Evolutionary conservation across 129 eudicot genomes (phyloP).

Genomic region (Scalesia atractyloides): DNA sequence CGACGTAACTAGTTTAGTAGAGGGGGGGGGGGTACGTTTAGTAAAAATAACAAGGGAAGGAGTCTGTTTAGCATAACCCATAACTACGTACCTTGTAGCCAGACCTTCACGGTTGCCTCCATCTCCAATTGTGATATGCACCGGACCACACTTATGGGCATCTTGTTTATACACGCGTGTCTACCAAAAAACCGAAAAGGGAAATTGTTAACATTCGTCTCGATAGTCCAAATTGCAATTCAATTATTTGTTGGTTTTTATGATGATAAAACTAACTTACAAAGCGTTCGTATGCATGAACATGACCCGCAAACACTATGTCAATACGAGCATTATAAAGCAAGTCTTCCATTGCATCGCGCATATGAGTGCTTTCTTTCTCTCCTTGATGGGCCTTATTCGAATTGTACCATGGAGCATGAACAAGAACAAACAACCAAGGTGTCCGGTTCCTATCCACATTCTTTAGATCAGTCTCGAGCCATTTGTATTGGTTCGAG

Average conservation of each 20-base stretch:
- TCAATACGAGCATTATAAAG: slow-evolving; percentile 67
- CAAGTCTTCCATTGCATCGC: slow-evolving; percentile 54
- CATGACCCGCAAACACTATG: slow-evolving; percentile 72
- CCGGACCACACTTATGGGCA: slow-evolving; percentile 57
- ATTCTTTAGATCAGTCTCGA: slow-evolving; percentile 52
- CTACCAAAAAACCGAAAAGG: slow-evolving; percentile 14
- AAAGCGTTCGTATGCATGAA: slow-evolving; percentile 84
- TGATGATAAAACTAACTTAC: slow-evolving; percentile 41
- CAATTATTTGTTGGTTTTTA: neutral
- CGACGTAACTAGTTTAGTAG: too few species aligned
- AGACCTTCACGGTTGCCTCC: slow-evolving; percentile 88
- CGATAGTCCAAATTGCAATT: neutral
- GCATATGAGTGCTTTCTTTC: slow-evolving; percentile 55
- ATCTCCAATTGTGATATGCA: slow-evolving; percentile 68
- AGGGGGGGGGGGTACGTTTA: too few species aligned
- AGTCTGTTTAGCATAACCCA: too few species aligned
- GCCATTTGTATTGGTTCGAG: slow-evolving; percentile 72
- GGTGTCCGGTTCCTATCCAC: slow-evolving; percentile 63
- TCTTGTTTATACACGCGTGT: slow-evolving; percentile 52
- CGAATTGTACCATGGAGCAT: slow-evolving; percentile 87
- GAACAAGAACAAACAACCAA: slow-evolving; percentile 61
- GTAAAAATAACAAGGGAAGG: too few species aligned
- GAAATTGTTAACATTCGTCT: neutral
- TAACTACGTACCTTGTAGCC: slow-evolving; percentile 48
- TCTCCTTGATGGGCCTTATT: slow-evolving; percentile 77